These are phyloP conservation scores for Phlebiopsis gigantea DNA, from an alignment of 768 basidiomycete species.

Conservation along the genomic window DNA sequence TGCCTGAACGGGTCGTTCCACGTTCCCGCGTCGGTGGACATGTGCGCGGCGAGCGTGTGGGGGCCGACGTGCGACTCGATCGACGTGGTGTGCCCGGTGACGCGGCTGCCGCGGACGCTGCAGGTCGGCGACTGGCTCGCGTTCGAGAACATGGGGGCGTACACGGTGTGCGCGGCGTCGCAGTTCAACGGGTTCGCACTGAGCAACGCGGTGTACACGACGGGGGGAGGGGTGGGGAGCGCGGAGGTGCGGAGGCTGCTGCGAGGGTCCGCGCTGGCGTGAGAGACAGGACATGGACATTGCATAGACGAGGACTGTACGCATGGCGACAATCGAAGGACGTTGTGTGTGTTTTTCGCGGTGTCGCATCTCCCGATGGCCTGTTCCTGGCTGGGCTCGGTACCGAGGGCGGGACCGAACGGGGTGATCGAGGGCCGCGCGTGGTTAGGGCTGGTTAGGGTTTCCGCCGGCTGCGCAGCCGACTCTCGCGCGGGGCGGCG, in stretches of 20 bases:
- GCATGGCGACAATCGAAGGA: not conserved
- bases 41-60: slow-evolving; percentile 76
- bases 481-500: slow-evolving; percentile 13
- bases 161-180: slow-evolving; percentile 96
- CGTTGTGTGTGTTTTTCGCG: too few species aligned
- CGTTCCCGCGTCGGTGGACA: slow-evolving; percentile 36
- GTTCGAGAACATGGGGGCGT: slow-evolving; percentile 98
- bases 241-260: slow-evolving; percentile 51
- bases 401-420: not conserved
- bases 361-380: not conserved
- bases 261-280: not conserved
- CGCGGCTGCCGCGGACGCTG: slow-evolving; percentile 59
- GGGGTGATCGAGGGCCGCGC: slow-evolving; percentile 1
- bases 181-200: slow-evolving; percentile 91
- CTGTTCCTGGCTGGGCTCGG: slow-evolving; percentile 9
- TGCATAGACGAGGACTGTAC: not conserved
- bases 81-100: slow-evolving; percentile 76
- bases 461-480: not conserved
- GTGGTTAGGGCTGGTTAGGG: not conserved
- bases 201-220: slow-evolving; percentile 76
- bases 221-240: slow-evolving; percentile 46
- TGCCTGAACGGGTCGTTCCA: slow-evolving; percentile 67
- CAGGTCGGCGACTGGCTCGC: slow-evolving; percentile 96
- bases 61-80: slow-evolving; percentile 98
- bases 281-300: not conserved